Evolutionary conservation across 2,329 filamentous ascomycete genomes (phyloP).

Genomic region (Colletotrichum destructivum): DNA sequence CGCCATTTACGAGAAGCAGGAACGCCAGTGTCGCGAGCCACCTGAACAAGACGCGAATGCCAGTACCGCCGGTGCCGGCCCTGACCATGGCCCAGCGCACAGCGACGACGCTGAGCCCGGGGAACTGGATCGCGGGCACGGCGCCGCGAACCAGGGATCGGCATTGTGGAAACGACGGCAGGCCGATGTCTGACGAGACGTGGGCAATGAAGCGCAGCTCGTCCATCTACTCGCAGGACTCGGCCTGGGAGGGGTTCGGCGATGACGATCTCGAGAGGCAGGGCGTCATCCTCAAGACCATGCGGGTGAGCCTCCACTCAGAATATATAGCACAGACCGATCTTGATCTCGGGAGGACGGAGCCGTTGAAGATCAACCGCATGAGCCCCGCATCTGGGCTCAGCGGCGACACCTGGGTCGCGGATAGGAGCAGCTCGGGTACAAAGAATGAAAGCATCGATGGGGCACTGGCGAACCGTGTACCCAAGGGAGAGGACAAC

Average conservation of each 20-base stretch:
- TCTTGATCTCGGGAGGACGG: constrained; percentile 50
- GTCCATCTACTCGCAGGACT: constrained; percentile 34
- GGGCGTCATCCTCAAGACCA: constrained; percentile 37
- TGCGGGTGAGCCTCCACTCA: constrained; percentile 25
- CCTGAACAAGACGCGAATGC: constrained; percentile 32
- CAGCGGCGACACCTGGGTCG: constrained; percentile 42
- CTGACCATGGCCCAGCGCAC: constrained; percentile 43
- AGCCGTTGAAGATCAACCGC: constrained; percentile 48
- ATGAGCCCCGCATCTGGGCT: constrained; percentile 46
- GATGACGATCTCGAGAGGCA: constrained; percentile 9
- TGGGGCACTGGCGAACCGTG: constrained; percentile 8
- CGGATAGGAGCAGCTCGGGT: constrained; percentile 7
- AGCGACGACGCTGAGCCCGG: constrained; percentile 49
- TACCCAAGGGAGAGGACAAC: constrained; percentile 22
- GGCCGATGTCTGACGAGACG: constrained; percentile 27
- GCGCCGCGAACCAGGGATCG: constrained; percentile 44
- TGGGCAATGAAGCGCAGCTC: constrained; percentile 36
- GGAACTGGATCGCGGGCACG: constrained; percentile 48
- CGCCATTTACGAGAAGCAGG: constrained; percentile 43
- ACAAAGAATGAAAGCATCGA: neutral
- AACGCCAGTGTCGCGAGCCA: constrained; percentile 43
- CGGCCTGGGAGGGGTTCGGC: constrained; percentile 8
- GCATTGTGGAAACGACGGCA: constrained; percentile 31
- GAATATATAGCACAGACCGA: constrained; percentile 49
- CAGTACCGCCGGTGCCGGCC: constrained; percentile 41